A percentile compares a stretch with the other conserved stretches of the same genome.
Conservation (phyloP, 2,329 filamentous ascomycete genomes). For the Aspergillus unguis region DNA sequence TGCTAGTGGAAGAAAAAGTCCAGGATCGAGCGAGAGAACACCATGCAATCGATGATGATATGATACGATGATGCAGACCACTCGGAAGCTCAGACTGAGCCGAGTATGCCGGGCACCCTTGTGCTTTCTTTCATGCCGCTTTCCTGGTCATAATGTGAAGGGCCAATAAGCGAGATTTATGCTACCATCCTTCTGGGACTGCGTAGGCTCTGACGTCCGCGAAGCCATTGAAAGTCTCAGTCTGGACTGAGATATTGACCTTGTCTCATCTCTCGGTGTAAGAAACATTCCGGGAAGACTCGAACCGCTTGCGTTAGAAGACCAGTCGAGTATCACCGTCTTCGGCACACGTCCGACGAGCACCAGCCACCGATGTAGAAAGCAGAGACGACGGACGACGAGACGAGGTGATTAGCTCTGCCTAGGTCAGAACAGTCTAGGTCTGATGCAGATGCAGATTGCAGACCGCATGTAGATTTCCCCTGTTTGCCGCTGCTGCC, state of each 20-base stretch:
- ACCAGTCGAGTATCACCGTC: conserved; percentile 17
- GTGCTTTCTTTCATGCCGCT: neutral
- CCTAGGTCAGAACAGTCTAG: neutral
- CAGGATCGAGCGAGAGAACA: neutral
- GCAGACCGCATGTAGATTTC: conserved; percentile 18
- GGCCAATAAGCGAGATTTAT: neutral
- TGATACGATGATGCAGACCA: neutral
- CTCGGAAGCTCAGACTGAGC: neutral
- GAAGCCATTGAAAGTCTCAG: no score
- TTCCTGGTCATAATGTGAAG: neutral
- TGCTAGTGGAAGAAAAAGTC: no score
- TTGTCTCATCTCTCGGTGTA: no score
- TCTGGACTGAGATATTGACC: no score
- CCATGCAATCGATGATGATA: no score
- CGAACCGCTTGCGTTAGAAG: conserved; percentile 13
- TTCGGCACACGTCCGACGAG: conserved; percentile 23
- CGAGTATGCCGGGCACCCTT: neutral
- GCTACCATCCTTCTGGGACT: no score
- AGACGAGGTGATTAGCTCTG: neutral
- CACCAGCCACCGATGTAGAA: conserved; percentile 11
- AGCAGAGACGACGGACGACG: neutral
- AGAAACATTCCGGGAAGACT: no score
- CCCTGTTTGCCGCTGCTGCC: conserved; percentile 24
- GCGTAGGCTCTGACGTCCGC: no score
- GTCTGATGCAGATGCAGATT: neutral